These are phyloP conservation scores for Groenewaldozyma sp. DNA, from an alignment of 1,139 yeast genomes.

Conservation along the genomic window DNA sequence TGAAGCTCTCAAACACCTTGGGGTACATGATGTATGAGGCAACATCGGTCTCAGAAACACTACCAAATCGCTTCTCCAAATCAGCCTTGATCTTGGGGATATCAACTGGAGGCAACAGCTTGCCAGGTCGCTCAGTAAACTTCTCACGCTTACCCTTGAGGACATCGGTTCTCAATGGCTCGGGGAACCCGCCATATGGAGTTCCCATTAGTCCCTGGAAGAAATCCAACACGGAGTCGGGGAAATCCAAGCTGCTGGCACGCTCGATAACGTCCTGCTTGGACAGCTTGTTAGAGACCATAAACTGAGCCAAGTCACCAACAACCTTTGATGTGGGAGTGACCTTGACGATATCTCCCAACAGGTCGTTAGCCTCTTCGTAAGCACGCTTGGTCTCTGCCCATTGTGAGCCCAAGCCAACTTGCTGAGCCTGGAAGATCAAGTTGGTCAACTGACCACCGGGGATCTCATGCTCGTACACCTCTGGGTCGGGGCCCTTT, in stretches of 20 bases:
- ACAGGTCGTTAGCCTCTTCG: slow-evolving; percentile 75
- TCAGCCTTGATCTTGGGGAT: slow-evolving; percentile 62
- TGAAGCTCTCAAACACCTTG: slow-evolving; percentile 85
- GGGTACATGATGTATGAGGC: slow-evolving; percentile 98
- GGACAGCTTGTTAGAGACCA: slow-evolving; percentile 89
- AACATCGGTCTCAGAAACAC: slow-evolving; percentile 73
- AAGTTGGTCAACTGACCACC: slow-evolving; percentile 98
- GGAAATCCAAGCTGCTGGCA: slow-evolving; percentile 92
- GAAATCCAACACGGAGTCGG: slow-evolving; percentile 94
- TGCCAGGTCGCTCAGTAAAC: slow-evolving; percentile 84
- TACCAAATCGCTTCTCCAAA: slow-evolving; percentile 41
- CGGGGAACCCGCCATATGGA: slow-evolving; percentile 99
- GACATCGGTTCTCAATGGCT: slow-evolving; percentile 87
- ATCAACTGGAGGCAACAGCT: slow-evolving; percentile 75
- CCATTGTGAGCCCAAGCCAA: slow-evolving; percentile 96
- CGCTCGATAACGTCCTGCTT: slow-evolving; percentile 78
- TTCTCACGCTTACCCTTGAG: slow-evolving; percentile 85
- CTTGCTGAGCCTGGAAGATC: slow-evolving; percentile 97
- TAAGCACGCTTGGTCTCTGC: slow-evolving; percentile 89
- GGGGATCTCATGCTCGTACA: slow-evolving; percentile 95
- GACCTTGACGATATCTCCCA: slow-evolving; percentile 96
- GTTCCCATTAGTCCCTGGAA: slow-evolving; percentile 99
- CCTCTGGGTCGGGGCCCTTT: slow-evolving; percentile 99
- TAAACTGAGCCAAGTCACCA: slow-evolving; percentile 97
- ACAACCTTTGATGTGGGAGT: slow-evolving; percentile 99